Evolutionary conservation across 2,329 filamentous ascomycete species (phyloP), one percentile per base, ranked within the genome.

Genomic region (Grosmannia penicillata): DNA sequence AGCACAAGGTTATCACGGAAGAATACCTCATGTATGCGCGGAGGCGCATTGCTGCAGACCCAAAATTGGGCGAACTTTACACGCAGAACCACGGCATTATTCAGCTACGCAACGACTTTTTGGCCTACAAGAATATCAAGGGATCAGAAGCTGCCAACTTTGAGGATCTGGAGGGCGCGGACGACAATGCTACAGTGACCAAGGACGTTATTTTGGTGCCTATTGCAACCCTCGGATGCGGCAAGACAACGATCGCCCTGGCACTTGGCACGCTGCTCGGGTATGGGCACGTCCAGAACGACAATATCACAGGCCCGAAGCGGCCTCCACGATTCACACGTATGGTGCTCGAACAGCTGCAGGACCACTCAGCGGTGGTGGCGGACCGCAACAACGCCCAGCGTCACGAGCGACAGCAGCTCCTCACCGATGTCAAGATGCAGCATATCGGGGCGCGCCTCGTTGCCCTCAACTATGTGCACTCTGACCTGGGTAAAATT

Each of bases 381-480:
- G 86, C 91, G 3, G 91, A 98, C 57, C 75, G 91, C 17, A 98
- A 98, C 59, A 98, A 95, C 53, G 85, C 94, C 36, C 78, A 87
- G 56, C 78, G 68, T 47, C 82, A 85, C 36, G 91, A 98, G 61
- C 76, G 91, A 43, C 73, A 81, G 50, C 91, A 98, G 59, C 68
- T 98, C 10, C 78, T 96, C 46, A 73, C 72, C 1, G 91, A 96
- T 50, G 67, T 95, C 26, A 68, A 68, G 49, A 59, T 67, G 3
- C 68, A 71, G 36, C 63, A 82, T 42, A 64, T 68, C 1, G 65
- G 72, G 8, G 78, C 79, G 11, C 76, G 73, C 32, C 75, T 93
- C 37, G 79, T 98, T 14, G 89, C 86, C 18, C 65, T 98, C 11
- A 81, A 96, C 51, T 98, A 87, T 52, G 78, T 83, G 7, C 91